Conservation (phyloP, 164 flowering plant species). For the Macadamia integrifolia region DNA sequence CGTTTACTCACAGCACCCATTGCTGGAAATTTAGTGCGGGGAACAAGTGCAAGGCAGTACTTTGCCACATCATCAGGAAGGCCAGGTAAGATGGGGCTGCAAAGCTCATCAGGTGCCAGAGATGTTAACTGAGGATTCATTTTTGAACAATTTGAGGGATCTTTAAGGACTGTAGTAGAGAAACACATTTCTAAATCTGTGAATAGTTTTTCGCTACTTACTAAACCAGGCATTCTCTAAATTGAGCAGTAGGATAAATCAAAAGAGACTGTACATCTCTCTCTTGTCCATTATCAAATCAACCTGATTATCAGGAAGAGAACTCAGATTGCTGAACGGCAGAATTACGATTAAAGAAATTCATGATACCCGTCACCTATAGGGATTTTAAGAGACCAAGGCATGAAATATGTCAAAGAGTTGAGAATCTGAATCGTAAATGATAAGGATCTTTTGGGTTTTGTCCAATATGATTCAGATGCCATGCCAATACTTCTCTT, state of each 20-base stretch:
- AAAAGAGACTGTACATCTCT: constrained; percentile 11
- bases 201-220: constrained; percentile 40
- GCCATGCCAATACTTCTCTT: constrained; percentile 53
- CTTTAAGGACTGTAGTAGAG: constrained; percentile 26
- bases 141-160: constrained; percentile 28
- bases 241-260: constrained; percentile 5
- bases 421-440: constrained; percentile 43
- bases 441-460: constrained; percentile 36
- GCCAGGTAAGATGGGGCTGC: constrained; percentile 67
- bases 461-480: constrained; percentile 47
- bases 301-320: constrained; percentile 8
- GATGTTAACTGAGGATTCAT: constrained; percentile 15
- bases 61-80: constrained; percentile 92
- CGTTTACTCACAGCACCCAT: constrained; percentile 76
- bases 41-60: constrained; percentile 87
- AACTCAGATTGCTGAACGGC: constrained; percentile 1
- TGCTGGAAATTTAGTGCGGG: constrained; percentile 62
- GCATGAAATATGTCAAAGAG: constrained; percentile 50
- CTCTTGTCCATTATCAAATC: constrained; percentile 10
- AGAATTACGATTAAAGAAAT: constrained; percentile 35
- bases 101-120: constrained; percentile 21
- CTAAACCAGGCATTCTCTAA: constrained; percentile 45
- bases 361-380: constrained; percentile 77
- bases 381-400: constrained; percentile 74
- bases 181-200: constrained; percentile 42